phyloP scores from a whole-genome alignment of 148 eudicot genomes.

The Rhododendron ovatum region DNA sequence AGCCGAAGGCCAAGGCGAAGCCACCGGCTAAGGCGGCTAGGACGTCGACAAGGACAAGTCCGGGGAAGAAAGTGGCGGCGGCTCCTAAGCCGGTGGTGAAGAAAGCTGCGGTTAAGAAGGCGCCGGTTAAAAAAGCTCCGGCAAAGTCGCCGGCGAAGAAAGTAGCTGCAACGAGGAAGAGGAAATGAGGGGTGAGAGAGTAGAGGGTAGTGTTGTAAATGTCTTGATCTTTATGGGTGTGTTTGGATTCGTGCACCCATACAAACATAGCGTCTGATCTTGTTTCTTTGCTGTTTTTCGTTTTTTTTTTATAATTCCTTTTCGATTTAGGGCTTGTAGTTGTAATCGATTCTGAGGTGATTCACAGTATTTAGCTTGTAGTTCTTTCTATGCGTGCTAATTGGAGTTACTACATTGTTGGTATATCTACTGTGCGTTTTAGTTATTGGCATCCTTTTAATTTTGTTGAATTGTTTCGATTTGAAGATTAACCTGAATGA shows the following conservation, averaged over 20 bases:
- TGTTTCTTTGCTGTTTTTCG: background rate
- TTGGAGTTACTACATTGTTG: background rate
- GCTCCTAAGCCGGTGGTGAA: slow-evolving; percentile 24
- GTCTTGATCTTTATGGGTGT: slow-evolving; percentile 14
- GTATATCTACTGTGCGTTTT: background rate
- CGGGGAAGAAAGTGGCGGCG: slow-evolving; percentile 47
- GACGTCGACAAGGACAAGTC: slow-evolving; percentile 37
- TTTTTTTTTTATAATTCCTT: background rate
- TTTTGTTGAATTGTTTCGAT: background rate
- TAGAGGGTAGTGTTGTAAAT: slow-evolving; percentile 30
- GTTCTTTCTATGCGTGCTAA: background rate
- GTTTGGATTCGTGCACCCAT: slow-evolving; percentile 2
- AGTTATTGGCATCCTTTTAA: background rate
- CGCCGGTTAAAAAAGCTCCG: slow-evolving; percentile 34
- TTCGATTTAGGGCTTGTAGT: background rate
- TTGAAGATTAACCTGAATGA: background rate
- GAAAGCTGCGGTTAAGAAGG: slow-evolving; percentile 32
- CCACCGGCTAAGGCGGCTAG: slow-evolving; percentile 57
- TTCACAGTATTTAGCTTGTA: background rate
- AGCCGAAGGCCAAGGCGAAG: slow-evolving; percentile 30
- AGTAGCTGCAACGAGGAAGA: slow-evolving; percentile 24
- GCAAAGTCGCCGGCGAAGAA: slow-evolving; percentile 26
- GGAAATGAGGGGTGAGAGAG: slow-evolving; percentile 18
- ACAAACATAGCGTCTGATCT: slow-evolving; percentile 7
- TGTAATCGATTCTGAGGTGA: background rate